Conservation (phyloP, 2,329 filamentous ascomycete species). For the Rhynchosporium graminicola region DNA sequence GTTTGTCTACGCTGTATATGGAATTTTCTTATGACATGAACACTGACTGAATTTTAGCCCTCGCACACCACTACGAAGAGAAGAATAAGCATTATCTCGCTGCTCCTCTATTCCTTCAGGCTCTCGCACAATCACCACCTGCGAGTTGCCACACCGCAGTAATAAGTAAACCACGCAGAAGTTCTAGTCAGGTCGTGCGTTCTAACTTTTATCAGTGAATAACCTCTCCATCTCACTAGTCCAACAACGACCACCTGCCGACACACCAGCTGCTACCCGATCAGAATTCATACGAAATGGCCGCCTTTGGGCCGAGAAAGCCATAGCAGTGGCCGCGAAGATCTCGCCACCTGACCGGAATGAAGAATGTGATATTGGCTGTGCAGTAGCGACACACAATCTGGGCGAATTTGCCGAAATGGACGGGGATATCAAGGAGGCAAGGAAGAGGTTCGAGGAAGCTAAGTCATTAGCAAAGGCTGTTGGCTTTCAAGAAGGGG, state of each 20-base stretch:
- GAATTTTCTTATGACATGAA: not conserved
- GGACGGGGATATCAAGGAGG: constrained; percentile 64
- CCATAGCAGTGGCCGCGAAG: constrained; percentile 64
- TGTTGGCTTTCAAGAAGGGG: constrained; percentile 54
- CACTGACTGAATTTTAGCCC: constrained; percentile 50
- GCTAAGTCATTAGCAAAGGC: constrained; percentile 61
- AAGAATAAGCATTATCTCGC: constrained; percentile 78
- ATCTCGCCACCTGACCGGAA: constrained; percentile 68
- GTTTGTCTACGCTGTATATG: constrained; percentile 41
- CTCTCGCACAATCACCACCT: constrained; percentile 66
- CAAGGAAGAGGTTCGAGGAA: constrained; percentile 68
- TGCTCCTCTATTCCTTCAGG: constrained; percentile 83
- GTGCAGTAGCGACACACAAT: constrained; percentile 82
- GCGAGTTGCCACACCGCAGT: constrained; percentile 75
- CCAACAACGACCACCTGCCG: constrained; percentile 45
- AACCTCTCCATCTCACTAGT: constrained; percentile 75
- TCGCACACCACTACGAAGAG: constrained; percentile 75
- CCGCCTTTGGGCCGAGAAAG: constrained; percentile 76
- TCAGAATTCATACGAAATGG: constrained; percentile 68
- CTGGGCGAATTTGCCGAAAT: constrained; percentile 82
- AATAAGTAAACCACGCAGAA: constrained; percentile 56
- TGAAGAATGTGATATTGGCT: constrained; percentile 80
- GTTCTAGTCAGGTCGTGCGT: not conserved
- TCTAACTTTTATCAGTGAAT: constrained; percentile 60
- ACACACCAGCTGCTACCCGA: constrained; percentile 50